phyloP scores from a whole-genome alignment of 306 rosid genomes.

The Astragalus glycyphyllos region DNA sequence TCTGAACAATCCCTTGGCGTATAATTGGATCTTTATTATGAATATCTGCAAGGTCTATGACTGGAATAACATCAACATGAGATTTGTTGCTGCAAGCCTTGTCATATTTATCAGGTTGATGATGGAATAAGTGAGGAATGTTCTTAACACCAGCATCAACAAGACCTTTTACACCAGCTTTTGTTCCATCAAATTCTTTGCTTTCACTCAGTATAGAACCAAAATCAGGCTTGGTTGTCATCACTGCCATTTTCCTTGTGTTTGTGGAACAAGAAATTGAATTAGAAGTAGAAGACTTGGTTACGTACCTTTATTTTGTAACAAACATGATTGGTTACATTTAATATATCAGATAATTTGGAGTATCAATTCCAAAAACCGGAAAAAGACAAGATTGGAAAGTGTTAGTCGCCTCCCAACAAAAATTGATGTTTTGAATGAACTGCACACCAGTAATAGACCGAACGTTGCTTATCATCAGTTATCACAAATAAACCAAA shows the following conservation, averaged over 20 bases:
- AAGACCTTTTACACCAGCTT: constrained; percentile 52
- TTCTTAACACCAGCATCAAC: constrained; percentile 60
- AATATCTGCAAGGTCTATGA: constrained; percentile 47
- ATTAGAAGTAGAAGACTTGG: no score
- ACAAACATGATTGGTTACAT: no score
- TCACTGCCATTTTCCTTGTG: constrained; percentile 3
- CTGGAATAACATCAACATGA: constrained; percentile 42
- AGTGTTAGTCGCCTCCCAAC: no score
- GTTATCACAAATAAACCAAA: no score
- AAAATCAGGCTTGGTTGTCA: not conserved
- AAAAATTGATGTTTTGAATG: no score
- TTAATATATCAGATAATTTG: no score
- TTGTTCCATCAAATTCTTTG: constrained; percentile 53
- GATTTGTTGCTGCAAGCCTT: constrained; percentile 28
- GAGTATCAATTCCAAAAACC: no score
- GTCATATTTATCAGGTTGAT: constrained; percentile 27
- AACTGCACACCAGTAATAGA: no score
- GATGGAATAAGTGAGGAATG: constrained; percentile 58
- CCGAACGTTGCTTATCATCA: no score
- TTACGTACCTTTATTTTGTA: no score
- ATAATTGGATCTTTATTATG: not conserved
- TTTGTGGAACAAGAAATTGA: not conserved
- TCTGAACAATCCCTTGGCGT: not conserved
- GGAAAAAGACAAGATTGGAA: no score
- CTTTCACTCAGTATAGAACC: constrained; percentile 47